Conservation (phyloP, 306 rosid genomes). For the Adenanthera pavonina region DNA sequence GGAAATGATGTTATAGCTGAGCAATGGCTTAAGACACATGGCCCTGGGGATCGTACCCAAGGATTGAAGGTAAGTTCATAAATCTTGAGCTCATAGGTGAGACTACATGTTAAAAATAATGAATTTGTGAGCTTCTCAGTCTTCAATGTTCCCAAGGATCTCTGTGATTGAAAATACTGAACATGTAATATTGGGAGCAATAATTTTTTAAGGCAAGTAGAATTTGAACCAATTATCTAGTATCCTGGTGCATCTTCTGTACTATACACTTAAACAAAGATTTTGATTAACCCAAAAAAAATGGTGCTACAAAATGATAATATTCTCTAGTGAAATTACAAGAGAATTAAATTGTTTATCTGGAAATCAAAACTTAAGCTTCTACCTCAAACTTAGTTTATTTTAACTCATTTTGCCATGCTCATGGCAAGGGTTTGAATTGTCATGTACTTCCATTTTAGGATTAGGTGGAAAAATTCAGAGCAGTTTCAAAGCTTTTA, state of each 20-base stretch:
- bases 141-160: not conserved
- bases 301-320: not conserved
- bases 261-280: not conserved
- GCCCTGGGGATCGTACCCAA: constrained; percentile 92
- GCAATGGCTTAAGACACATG: constrained; percentile 84
- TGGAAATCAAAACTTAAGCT: not conserved
- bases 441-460: not conserved
- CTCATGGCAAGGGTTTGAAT: constrained; percentile 56
- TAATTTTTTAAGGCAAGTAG: not conserved
- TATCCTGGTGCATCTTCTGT: not conserved
- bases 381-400: not conserved
- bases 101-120: not conserved
- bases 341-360: constrained; percentile 2
- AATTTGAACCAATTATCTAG: not conserved
- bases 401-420: not conserved
- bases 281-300: not conserved
- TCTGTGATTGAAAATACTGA: constrained; percentile 1
- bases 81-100: not conserved
- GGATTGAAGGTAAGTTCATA: constrained; percentile 72
- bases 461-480: not conserved
- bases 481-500: not conserved
- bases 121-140: not conserved
- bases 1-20: constrained; percentile 84
- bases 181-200: constrained; percentile 3
- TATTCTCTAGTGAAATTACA: constrained; percentile 2